These are phyloP conservation scores for Yarrowia sp. DNA, from an alignment of 805 yeast genomes.

Conservation along the genomic window DNA sequence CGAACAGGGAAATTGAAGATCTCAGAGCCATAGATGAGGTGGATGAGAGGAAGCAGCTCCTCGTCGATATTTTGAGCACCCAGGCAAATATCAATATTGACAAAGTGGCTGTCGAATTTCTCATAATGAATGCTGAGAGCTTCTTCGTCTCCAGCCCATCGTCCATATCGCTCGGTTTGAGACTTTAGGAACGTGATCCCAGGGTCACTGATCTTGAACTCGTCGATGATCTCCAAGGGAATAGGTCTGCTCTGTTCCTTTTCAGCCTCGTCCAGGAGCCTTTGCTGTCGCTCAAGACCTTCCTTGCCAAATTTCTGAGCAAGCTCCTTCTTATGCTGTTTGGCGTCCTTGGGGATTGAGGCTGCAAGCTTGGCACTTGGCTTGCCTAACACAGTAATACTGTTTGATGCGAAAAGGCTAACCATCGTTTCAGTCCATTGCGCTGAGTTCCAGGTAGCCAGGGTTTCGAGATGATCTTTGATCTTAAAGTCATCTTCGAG, in stretches of 20 bases:
- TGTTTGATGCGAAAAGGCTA: conserved; percentile 54
- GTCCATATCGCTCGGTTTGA: conserved; percentile 47
- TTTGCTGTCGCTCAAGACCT: conserved; percentile 54
- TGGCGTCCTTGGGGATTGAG: conserved; percentile 48
- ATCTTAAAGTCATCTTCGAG: conserved; percentile 46
- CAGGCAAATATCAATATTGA: conserved; percentile 60
- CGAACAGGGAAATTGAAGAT: conserved; percentile 72
- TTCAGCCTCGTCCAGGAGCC: conserved; percentile 59
- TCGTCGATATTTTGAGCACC: conserved; percentile 53
- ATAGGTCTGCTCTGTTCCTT: conserved; percentile 68
- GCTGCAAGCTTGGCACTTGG: conserved; percentile 67
- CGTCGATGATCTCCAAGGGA: conserved; percentile 60
- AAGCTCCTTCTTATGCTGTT: conserved; percentile 49
- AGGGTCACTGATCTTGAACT: conserved; percentile 72
- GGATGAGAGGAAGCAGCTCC: conserved; percentile 58
- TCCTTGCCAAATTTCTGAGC: conserved; percentile 51
- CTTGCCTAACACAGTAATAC: conserved; percentile 61
- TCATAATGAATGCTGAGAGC: conserved; percentile 77
- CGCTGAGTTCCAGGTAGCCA: conserved; percentile 57
- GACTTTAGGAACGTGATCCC: conserved; percentile 70
- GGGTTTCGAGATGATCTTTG: conserved; percentile 27
- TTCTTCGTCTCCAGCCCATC: conserved; percentile 48
- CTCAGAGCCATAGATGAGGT: conserved; percentile 53
- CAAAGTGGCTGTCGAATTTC: conserved; percentile 72
- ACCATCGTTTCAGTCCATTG: conserved; percentile 64